phyloP scores from a whole-genome alignment of 75 land plant species.

The Pinus taeda region DNA sequence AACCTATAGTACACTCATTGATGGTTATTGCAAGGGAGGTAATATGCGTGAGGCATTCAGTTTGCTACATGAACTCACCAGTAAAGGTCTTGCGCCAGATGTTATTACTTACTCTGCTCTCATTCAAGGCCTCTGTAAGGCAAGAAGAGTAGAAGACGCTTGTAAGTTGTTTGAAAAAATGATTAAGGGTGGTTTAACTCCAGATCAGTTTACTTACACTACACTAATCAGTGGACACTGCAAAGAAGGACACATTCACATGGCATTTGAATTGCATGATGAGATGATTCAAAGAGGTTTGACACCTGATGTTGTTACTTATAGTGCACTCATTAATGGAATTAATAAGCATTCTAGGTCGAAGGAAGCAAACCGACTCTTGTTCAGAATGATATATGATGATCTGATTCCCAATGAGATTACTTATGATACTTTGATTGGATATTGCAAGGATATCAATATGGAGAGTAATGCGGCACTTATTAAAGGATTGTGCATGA shows the following conservation, averaged over 20 bases:
- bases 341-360: constrained; percentile 50
- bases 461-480: constrained; percentile 40
- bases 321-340: constrained; percentile 71
- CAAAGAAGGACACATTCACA: constrained; percentile 40
- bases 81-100: constrained; percentile 49
- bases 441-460: constrained; percentile 35
- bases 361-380: constrained; percentile 57
- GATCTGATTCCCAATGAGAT: constrained; percentile 52
- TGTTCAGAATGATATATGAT: constrained; percentile 43
- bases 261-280: constrained; percentile 46
- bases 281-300: constrained; percentile 58
- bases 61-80: constrained; percentile 45
- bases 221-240: constrained; percentile 71
- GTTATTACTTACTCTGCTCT: constrained; percentile 57
- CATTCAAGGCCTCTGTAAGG: constrained; percentile 63
- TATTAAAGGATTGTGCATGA: constrained; percentile 77
- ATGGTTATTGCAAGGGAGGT: constrained; percentile 41
- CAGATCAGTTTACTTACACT: constrained; percentile 64
- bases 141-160: constrained; percentile 44
- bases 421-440: constrained; percentile 57
- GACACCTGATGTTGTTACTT: constrained; percentile 72
- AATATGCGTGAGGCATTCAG: constrained; percentile 47
- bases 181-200: constrained; percentile 33
- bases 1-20: constrained; percentile 51
- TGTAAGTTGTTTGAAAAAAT: constrained; percentile 39